These are phyloP conservation scores for Gaultheria prostrata DNA, from an alignment of 148 eudicot genomes.

Conservation along the genomic window DNA sequence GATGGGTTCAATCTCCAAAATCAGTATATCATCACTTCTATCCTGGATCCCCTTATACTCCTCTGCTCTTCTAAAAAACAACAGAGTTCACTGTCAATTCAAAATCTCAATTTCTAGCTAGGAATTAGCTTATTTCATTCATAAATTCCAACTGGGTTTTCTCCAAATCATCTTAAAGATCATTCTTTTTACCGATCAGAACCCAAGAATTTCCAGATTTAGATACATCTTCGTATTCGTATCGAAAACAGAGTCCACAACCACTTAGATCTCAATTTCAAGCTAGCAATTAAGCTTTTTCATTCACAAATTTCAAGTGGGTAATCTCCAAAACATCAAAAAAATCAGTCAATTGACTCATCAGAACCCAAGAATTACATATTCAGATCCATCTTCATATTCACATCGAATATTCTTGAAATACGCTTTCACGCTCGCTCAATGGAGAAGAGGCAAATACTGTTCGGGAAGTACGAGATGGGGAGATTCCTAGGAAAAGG, in stretches of 20 bases:
- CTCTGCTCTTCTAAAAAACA: background rate
- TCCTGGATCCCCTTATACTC: conserved; percentile 14
- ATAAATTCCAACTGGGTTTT: background rate
- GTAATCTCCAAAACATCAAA: background rate
- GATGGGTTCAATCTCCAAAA: conserved; percentile 9
- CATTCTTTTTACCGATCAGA: background rate
- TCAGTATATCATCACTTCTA: background rate
- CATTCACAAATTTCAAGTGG: background rate
- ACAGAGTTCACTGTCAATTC: background rate
- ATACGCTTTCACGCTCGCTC: background rate
- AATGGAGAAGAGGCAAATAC: conserved; percentile 30
- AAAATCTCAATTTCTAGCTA: background rate
- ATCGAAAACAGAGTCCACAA: background rate
- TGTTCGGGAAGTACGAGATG: conserved; percentile 47
- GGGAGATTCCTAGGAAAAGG: conserved; percentile 56
- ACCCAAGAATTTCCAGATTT: background rate
- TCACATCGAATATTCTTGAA: background rate
- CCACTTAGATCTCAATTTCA: background rate
- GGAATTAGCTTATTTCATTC: background rate
- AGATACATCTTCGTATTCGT: background rate
- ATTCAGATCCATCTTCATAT: background rate
- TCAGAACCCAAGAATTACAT: background rate
- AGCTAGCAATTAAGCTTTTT: background rate
- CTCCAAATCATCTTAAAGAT: background rate
- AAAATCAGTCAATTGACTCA: background rate